These are phyloP conservation scores for Beauveria brongniartii DNA, from an alignment of 2,329 filamentous ascomycete species.

Conservation along the genomic window DNA sequence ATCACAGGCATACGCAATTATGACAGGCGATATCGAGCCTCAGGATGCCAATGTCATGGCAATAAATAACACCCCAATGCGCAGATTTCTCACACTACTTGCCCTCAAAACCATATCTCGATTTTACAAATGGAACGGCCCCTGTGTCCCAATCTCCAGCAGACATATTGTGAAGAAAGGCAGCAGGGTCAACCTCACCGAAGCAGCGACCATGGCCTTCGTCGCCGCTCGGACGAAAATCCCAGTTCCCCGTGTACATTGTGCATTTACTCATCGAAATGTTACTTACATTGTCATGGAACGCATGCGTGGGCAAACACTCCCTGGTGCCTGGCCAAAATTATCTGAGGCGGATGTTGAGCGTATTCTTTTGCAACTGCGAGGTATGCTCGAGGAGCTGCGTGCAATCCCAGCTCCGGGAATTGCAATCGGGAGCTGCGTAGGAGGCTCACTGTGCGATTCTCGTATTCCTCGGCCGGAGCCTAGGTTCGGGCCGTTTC, in stretches of 20 bases:
- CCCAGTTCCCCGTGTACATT: slow-evolving; percentile 22
- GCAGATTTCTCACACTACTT: background rate
- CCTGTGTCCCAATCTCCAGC: slow-evolving; percentile 2
- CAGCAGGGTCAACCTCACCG: slow-evolving; percentile 14
- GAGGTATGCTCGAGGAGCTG: slow-evolving; percentile 20
- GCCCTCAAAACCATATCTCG: background rate
- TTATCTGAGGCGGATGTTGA: slow-evolving; percentile 20
- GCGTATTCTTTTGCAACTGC: slow-evolving; percentile 17
- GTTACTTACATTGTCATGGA: slow-evolving; percentile 22
- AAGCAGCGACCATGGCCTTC: slow-evolving; percentile 24
- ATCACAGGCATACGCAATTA: too few relatives aligned
- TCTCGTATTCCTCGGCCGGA: slow-evolving; percentile 16
- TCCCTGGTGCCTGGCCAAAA: slow-evolving; percentile 16
- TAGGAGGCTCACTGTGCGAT: slow-evolving; percentile 20
- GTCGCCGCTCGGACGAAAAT: slow-evolving; percentile 20
- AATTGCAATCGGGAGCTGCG: slow-evolving; percentile 17
- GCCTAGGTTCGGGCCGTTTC: slow-evolving; percentile 25
- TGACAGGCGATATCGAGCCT: background rate
- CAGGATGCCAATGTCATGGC: background rate
- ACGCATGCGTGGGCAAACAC: slow-evolving; percentile 16
- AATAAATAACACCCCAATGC: background rate
- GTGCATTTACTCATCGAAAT: slow-evolving; percentile 15
- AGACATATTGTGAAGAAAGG: slow-evolving; percentile 2
- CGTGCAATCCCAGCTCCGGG: slow-evolving; percentile 17
- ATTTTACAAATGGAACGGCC: background rate